Evolutionary conservation across 306 rosid genomes (phyloP), one percentile per base, ranked within the genome.

Genomic region (Bauhinia variegata): DNA sequence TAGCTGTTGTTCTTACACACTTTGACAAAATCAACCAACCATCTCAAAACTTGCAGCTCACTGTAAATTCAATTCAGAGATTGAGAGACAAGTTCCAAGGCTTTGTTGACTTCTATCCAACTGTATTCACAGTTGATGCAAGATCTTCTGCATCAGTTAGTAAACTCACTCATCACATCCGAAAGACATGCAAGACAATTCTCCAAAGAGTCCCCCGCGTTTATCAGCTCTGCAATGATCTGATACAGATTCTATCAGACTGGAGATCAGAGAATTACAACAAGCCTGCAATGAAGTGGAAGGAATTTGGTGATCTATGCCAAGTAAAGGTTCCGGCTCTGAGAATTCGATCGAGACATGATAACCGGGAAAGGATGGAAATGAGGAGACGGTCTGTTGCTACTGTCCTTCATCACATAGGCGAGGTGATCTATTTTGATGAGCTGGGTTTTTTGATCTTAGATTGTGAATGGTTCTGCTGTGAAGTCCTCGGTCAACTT

Each of bases 251-350:
- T 59, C 63, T 95, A 71, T 83, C 91, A 60, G 91, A 90, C 19
- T 95, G 99, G 99, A 88, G 97, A 80, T 78, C 88, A 1, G 89
- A 85, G 83, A 95, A 95, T 75, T 80, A 82, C 85, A 86, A 95
- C 87, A 95, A 86, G 82, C 95, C 97, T 23, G 97, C 89, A 14
- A 90, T 95, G 96, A 87, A 75, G 71, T 95, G 96, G 99, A 88
- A 85, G 70, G 97, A 95, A 77, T 95, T 90, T 49, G 83, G 70
- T 30, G 96, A 86, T 46, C 78, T 90, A 62, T 90, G 99, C 76
- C 99, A 95, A 88, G 80, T 71, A 4, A 87, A 78, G 82, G 89
- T 86, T 53, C 89, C 86, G 0, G 56, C 76, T 38, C 37, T 90
- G 62, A 83, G 99, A 78, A 80, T 89, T 50, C 82, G 87, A 42